Base-by-base conservation (phyloP, 2,329 filamentous ascomycete species). In the Pestalotiopsis sp. region DNA sequence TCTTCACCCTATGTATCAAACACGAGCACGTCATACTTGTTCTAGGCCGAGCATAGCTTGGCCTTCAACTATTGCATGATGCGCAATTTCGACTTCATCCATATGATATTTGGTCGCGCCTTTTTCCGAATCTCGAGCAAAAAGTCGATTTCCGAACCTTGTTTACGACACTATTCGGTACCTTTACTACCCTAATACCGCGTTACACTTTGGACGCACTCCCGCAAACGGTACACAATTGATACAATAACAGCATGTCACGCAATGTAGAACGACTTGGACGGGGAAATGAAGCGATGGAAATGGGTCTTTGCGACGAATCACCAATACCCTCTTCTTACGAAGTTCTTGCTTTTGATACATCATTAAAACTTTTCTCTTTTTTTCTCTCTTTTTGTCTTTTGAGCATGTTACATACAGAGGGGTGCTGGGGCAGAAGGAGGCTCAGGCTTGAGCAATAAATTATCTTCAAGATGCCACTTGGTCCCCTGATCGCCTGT, bases 241-340 rank as follows among this genome's bases (percentile, higher is more conserved):
- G 44, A 52, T 52, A 52, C 44, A 52, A 52, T 20, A 52, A n/a
- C 44, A 52, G 44, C 24, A 63, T 63, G 63, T 56, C 26, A 65
- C 26, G 63, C 40, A 65, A 48, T 20, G 52, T 35, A 40, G 40
- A 57, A 65, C 22, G 63, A 65, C 48, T 22, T 65, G 44, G 63
- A 56, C 26, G 52, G 63, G 30, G 63, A 65, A 65, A 65, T 35
- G 40, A 57, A 65, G 30, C 48, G 63, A 65, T 35, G 48, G 48
- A 22, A 48, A 65, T 20, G 40, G 63, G 40, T 65, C 52, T 56
- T 20, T 57, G 52, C 44, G 20, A 65, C 40, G 63, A 65, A 48
- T 44, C 11, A 44, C 20, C 35, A 63, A 63, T 63, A 63, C 60
- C 60, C 60, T 30, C 35, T 40, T 63, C 39, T 48, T 24, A 63